These are phyloP conservation scores for Drosera capensis DNA, from an alignment of 148 eudicot genomes.

Conservation along the genomic window DNA sequence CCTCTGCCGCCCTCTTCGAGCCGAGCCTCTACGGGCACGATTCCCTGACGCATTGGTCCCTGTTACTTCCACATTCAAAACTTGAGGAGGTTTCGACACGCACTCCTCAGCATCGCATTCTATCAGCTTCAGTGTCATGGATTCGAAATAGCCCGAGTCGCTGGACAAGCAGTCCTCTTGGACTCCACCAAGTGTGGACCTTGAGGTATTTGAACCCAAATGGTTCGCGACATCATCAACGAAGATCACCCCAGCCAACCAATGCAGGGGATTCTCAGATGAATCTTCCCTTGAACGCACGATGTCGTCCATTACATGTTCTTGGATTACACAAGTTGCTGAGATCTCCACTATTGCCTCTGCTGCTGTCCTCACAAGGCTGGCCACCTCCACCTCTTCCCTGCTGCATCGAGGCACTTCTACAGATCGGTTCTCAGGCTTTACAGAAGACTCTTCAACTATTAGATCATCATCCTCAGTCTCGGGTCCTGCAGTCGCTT, in stretches of 20 bases:
- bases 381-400: slow-evolving; percentile 15
- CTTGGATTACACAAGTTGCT: slow-evolving; percentile 16
- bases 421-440: slow-evolving; percentile 8
- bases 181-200: slow-evolving; percentile 1
- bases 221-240: slow-evolving; percentile 11
- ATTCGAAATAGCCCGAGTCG: slow-evolving; percentile 59
- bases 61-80: slow-evolving; percentile 21
- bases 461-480: slow-evolving; percentile 9
- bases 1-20: slow-evolving; percentile 70
- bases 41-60: slow-evolving; percentile 16
- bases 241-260: slow-evolving; percentile 43
- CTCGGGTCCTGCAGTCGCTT: slow-evolving; percentile 15
- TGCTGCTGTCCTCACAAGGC: slow-evolving; percentile 40
- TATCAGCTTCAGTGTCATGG: slow-evolving; percentile 36
- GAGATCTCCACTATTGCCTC: slow-evolving; percentile 57
- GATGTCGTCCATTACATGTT: slow-evolving; percentile 4
- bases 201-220: slow-evolving; percentile 3
- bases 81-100: slow-evolving; percentile 56
- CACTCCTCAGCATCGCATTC: slow-evolving; percentile 56
- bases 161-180: slow-evolving; percentile 3
- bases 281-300: slow-evolving; percentile 16
- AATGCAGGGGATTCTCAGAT: slow-evolving; percentile 26
- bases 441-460: slow-evolving; percentile 7
- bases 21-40: slow-evolving; percentile 44
- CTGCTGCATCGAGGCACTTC: slow-evolving; percentile 4